Conservation (phyloP, 1,284 basidiomycete genomes). For the Ustilago sp. region DNA sequence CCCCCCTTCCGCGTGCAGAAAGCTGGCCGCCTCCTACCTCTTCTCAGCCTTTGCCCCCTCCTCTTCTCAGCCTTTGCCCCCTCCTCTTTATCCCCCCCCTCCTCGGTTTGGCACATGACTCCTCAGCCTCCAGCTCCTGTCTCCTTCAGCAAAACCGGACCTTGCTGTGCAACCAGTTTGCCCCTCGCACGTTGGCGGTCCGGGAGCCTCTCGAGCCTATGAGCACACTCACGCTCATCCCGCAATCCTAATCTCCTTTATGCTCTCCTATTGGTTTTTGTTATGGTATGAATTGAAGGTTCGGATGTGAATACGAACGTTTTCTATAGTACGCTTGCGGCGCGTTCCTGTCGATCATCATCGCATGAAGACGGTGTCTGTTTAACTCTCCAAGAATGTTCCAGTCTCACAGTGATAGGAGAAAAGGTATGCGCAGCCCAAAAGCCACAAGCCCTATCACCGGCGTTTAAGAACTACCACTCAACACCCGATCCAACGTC, state of each 20-base stretch:
- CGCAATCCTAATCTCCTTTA: no score
- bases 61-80: not conserved
- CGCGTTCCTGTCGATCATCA: not conserved
- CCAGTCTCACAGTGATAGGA: not conserved
- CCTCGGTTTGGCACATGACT: no score
- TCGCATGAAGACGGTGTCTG: not conserved
- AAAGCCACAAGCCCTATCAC: not conserved
- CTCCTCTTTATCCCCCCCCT: not conserved
- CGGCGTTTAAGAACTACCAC: not conserved
- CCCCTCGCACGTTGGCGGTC: no score
- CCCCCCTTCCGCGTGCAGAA: not conserved
- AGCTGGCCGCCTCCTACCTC: not conserved
- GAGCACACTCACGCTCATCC: no score
- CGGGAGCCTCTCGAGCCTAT: no score
- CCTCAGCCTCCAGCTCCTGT: not conserved
- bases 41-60: not conserved
- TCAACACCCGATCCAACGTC: not conserved
- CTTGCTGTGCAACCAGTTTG: constrained; percentile 2
- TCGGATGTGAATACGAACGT: not conserved
- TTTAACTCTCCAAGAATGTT: not conserved
- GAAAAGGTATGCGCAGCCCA: not conserved
- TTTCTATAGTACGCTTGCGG: not conserved
- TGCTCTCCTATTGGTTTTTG: no score
- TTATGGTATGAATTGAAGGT: no score
- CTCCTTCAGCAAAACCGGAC: constrained; percentile 2